Conservation (phyloP, 345 rosid genomes). For the Anacardium occidentale region DNA sequence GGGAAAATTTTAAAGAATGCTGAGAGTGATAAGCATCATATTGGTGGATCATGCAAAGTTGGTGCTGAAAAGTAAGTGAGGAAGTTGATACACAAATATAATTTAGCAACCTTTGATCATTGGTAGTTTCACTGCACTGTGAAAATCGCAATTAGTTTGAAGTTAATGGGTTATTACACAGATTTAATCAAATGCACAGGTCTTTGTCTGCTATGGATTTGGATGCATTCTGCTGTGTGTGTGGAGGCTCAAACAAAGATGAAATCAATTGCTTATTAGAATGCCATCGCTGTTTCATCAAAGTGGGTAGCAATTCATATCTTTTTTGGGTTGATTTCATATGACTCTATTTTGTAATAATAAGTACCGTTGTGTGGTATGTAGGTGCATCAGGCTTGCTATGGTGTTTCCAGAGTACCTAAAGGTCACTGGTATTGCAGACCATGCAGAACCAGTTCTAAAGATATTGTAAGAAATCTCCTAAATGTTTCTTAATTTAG, state of each 20-base stretch:
- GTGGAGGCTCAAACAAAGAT: constrained; percentile 48
- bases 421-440: constrained; percentile 49
- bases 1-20: constrained; percentile 22
- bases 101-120: neutral
- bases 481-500: neutral
- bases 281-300: constrained; percentile 44
- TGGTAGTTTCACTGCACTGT: neutral
- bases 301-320: constrained; percentile 24
- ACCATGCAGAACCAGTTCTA: constrained; percentile 42
- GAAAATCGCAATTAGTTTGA: constrained; percentile 11
- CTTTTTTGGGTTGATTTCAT: neutral
- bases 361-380: constrained; percentile 9
- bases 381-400: constrained; percentile 60
- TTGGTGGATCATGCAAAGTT: constrained; percentile 9
- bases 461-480: constrained; percentile 37
- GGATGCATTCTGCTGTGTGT: constrained; percentile 44
- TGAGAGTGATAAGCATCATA: constrained; percentile 11
- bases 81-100: constrained; percentile 6
- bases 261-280: constrained; percentile 41
- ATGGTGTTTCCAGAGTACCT: constrained; percentile 47
- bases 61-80: constrained; percentile 34
- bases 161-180: constrained; percentile 22
- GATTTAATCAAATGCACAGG: constrained; percentile 22
- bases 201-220: constrained; percentile 14
- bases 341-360: neutral